phyloP scores from a whole-genome alignment of 805 yeast species.

The Scheffersomyces lignosus region DNA sequence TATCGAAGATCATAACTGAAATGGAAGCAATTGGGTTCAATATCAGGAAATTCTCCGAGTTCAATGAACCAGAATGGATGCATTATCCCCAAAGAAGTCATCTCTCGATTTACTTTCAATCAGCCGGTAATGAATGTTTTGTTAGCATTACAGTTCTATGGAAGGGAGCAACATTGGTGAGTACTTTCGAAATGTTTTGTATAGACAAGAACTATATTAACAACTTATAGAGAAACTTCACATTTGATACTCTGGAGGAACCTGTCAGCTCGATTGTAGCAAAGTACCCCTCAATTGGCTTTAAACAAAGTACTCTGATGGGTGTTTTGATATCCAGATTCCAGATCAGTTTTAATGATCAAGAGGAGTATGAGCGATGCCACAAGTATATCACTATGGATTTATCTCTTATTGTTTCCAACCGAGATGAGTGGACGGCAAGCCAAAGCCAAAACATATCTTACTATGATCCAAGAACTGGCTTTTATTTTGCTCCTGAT shows the following conservation, averaged over 20 bases:
- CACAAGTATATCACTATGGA: constrained; percentile 4
- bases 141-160: constrained; percentile 13
- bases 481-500: not conserved
- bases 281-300: constrained; percentile 28
- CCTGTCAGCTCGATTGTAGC: constrained; percentile 16
- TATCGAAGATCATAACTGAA: not conserved
- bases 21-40: constrained; percentile 1
- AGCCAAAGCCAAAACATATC: too few species aligned
- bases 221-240: constrained; percentile 10
- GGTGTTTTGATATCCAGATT: constrained; percentile 25
- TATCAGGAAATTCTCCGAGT: constrained; percentile 6
- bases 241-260: constrained; percentile 4
- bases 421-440: constrained; percentile 1
- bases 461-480: not conserved
- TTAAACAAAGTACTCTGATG: constrained; percentile 20
- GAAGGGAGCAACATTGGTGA: constrained; percentile 20
- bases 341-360: constrained; percentile 24
- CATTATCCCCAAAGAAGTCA: constrained; percentile 33
- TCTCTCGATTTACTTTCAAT: constrained; percentile 17
- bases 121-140: constrained; percentile 2
- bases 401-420: constrained; percentile 1
- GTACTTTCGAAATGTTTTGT: constrained; percentile 7
- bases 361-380: constrained; percentile 12
- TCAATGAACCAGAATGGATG: constrained; percentile 18
- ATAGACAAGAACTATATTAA: constrained; percentile 6